Base-by-base conservation (phyloP, 139 green algal species). In the Pleodorina starrii region DNA sequence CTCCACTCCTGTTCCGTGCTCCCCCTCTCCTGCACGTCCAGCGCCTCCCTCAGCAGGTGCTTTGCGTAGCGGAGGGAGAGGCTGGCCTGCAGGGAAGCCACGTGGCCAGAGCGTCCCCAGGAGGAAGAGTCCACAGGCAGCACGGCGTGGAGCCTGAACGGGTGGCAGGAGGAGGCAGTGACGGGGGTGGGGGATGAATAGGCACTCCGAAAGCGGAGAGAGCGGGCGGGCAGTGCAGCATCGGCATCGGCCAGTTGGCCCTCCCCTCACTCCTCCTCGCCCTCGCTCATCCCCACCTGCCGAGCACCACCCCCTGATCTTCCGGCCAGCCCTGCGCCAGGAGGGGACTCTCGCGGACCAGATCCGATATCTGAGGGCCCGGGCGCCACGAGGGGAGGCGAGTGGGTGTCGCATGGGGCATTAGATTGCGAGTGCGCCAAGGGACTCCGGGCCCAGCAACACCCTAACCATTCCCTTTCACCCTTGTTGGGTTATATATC, bases 1-100 rank as follows among this genome's bases (percentile, higher is more conserved):
- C 74, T 82, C 74, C 74, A 82, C 44, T 82, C 38, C 74, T 82
- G 74, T 44, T 82, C 74, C 44, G 74, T 44, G n/a, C 12, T 16
- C 1, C 74, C 74, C 44, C 2, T 12, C 11, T 66, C 29, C 74
- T 82, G 74, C 2, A 82, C 29, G 5, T 29, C 29, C 44, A 44
- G 3, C 44, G 74, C 74, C 44, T 82, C 74, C 1, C 9, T 44
- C 21, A 66, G 51, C 44, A 82, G 74, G 74, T 82, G 74, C 74
- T 63, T 82, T 44, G 74, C 74, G 29, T 46, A 44, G 7, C 44
- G 4, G 9, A 82, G 44, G 3, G 44, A 27, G 44, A 82, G 44
- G 11, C 14, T n/a, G 9, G 74, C 74, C 44, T 63, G 43, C 0
- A 82, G 74, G n/a, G 10, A 10, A 12, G 74, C 74, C 74, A 82